A percentile compares a stretch with the other conserved stretches of the same genome.
Conservation (phyloP, 331 rosid species). For the Erythrophleum ivorense region DNA sequence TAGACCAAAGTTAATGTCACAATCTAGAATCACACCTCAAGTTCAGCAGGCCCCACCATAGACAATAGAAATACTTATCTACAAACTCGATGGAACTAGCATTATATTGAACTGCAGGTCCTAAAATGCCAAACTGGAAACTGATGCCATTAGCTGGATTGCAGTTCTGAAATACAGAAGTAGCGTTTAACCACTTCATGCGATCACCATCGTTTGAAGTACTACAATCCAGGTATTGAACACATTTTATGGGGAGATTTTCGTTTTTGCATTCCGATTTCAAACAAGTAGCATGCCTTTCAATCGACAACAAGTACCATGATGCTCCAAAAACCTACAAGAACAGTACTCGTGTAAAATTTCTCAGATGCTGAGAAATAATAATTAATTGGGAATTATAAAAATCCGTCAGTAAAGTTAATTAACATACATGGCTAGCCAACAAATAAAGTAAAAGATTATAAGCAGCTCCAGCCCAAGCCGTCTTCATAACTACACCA, state of each 20-base stretch:
- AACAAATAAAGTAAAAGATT: constrained; percentile 82
- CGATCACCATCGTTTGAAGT: constrained; percentile 50
- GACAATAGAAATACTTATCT: constrained; percentile 79
- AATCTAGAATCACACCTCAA: constrained; percentile 64
- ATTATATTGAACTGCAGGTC: constrained; percentile 55
- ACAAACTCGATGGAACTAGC: constrained; percentile 58
- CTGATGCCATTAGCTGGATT: constrained; percentile 48
- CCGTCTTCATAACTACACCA: constrained; percentile 85
- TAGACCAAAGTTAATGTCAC: neutral
- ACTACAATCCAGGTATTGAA: constrained; percentile 70
- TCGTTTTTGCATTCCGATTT: constrained; percentile 62
- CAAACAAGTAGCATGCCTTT: constrained; percentile 83
- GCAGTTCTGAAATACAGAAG: constrained; percentile 70
- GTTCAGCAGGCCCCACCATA: constrained; percentile 97
- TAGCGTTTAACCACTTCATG: constrained; percentile 56
- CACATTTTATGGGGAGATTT: constrained; percentile 55
- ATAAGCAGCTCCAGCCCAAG: constrained; percentile 86
- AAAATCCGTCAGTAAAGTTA: constrained; percentile 1
- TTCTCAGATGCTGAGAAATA: constrained; percentile 30
- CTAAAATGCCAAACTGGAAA: constrained; percentile 74
- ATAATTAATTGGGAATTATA: neutral
- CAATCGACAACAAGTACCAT: constrained; percentile 87
- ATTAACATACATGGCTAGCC: constrained; percentile 82
- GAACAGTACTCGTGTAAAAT: constrained; percentile 24
- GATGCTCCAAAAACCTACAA: constrained; percentile 80